Conservation (phyloP, 495 filamentous ascomycete species). For the Daldinia decipiens region DNA sequence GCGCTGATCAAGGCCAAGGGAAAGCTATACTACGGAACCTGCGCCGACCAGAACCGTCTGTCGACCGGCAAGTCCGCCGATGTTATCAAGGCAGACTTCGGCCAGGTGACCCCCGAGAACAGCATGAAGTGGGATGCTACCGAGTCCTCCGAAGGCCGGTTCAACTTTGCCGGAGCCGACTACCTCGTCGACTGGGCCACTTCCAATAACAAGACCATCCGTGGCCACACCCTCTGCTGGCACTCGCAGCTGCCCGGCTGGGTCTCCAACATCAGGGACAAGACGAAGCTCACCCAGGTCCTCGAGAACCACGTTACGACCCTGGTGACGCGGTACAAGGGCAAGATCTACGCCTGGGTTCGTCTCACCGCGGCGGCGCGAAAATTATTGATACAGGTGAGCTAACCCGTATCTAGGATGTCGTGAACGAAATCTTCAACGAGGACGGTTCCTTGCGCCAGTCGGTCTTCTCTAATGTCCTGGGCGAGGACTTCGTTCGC, state of each 20-base stretch:
- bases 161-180: conserved; percentile 64
- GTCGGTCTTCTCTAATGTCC: conserved; percentile 67
- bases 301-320: conserved; percentile 69
- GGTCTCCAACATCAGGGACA: conserved; percentile 65
- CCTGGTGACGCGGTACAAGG: conserved; percentile 67
- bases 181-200: conserved; percentile 69
- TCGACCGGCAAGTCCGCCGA: conserved; percentile 60
- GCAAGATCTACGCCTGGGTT: conserved; percentile 70
- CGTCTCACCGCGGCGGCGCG: conserved; percentile 21
- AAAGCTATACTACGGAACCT: conserved; percentile 69
- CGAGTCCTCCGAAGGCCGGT: conserved; percentile 58
- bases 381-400: background rate
- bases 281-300: conserved; percentile 60
- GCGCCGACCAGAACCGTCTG: conserved; percentile 65
- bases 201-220: conserved; percentile 65
- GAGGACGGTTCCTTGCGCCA: conserved; percentile 67
- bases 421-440: conserved; percentile 75
- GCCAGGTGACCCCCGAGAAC: conserved; percentile 73
- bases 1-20: conserved; percentile 66
- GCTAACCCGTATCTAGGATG: conserved; percentile 56
- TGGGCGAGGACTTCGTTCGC: conserved; percentile 66
- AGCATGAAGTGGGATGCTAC: conserved; percentile 71
- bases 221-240: conserved; percentile 72
- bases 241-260: conserved; percentile 71
- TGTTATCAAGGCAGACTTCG: conserved; percentile 69